Evolutionary conservation across 306 rosid species (phyloP).

Genomic region (Argentina anserina): DNA sequence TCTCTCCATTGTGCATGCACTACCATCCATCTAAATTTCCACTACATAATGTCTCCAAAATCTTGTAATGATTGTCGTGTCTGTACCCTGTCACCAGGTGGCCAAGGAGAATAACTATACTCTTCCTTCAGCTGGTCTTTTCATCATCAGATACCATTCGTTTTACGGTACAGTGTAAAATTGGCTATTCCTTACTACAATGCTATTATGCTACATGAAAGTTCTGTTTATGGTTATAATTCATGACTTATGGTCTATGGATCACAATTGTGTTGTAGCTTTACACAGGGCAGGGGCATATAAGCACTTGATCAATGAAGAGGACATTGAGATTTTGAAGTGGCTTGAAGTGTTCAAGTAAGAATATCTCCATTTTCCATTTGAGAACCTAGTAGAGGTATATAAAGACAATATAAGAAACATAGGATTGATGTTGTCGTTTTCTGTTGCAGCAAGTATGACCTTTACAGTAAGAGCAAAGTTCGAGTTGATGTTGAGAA

Average conservation of each 20-base stretch:
- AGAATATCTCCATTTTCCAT: background rate
- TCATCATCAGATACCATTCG: constrained; percentile 32
- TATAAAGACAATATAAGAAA: background rate
- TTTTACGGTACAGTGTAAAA: constrained; percentile 24
- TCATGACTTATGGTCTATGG: background rate
- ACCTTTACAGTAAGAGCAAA: constrained; percentile 35
- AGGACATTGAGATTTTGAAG: constrained; percentile 25
- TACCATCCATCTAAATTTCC: background rate
- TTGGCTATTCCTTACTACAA: background rate
- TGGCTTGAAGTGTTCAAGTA: constrained; percentile 35
- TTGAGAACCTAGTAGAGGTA: background rate
- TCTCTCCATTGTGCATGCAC: background rate
- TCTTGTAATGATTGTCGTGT: background rate
- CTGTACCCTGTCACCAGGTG: constrained; percentile 14
- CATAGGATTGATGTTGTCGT: background rate
- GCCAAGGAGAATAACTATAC: constrained; percentile 25
- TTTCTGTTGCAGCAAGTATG: constrained; percentile 25
- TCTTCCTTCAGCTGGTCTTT: constrained; percentile 30
- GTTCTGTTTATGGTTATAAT: background rate
- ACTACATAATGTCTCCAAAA: background rate
- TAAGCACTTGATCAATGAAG: constrained; percentile 31
- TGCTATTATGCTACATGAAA: background rate
- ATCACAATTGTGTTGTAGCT: constrained; percentile 13
- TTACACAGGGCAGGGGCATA: constrained; percentile 27
- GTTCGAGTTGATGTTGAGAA: constrained; percentile 27